These are phyloP conservation scores for Sonneratia caseolaris DNA, from an alignment of 345 rosid genomes.

Conservation along the genomic window DNA sequence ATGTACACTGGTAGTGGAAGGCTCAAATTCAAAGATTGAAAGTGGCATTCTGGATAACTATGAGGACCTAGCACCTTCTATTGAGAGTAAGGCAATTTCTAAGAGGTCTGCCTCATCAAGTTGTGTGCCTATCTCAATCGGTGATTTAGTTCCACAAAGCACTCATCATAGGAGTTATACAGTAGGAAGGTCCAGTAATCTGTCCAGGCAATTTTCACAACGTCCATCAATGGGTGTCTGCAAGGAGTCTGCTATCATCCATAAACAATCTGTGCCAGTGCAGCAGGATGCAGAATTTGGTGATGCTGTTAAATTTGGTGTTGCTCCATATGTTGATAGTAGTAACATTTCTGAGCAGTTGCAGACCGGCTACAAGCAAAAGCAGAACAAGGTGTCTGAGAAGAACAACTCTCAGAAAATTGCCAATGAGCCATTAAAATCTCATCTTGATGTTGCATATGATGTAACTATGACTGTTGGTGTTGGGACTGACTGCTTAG, in stretches of 20 bases:
- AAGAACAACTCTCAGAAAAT: neutral
- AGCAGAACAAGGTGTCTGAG: conserved; percentile 30
- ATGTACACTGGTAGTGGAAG: conserved; percentile 45
- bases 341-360: conserved; percentile 39
- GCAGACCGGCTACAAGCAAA: conserved; percentile 39
- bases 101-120: conserved; percentile 19
- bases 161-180: conserved; percentile 17
- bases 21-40: conserved; percentile 29
- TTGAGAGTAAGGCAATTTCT: conserved; percentile 19
- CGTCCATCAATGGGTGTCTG: conserved; percentile 22
- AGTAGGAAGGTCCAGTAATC: conserved; percentile 25
- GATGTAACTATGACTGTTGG: conserved; percentile 20
- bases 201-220: conserved; percentile 17
- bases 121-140: conserved; percentile 13
- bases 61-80: conserved; percentile 8
- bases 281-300: conserved; percentile 24
- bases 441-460: conserved; percentile 19
- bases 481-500: conserved; percentile 33
- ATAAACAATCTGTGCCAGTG: conserved; percentile 13
- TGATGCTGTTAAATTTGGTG: conserved; percentile 21
- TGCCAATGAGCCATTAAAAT: conserved; percentile 23
- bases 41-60: conserved; percentile 19
- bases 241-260: neutral
- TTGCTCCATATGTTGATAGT: conserved; percentile 23
- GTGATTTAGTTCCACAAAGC: conserved; percentile 7